Evolutionary conservation across 108 stramenopile species (phyloP), one percentile per base, ranked within the genome.

Genomic region (Aurantiochytrium sp.): DNA sequence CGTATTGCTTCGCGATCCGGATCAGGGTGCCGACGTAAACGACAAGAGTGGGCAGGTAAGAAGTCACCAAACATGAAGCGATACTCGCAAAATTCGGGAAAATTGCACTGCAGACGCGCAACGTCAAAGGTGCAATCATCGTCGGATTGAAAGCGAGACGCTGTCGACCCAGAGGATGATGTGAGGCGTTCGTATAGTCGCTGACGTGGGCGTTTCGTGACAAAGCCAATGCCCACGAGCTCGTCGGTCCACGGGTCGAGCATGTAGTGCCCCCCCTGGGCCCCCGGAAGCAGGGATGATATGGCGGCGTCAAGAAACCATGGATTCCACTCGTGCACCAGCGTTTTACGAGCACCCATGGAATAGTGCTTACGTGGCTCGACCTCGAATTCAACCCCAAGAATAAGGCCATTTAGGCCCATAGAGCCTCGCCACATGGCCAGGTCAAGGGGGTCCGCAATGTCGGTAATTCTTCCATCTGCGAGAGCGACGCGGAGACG

Each of bases 281-380:
- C 76, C 12, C 76, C 76, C 0, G 76, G 76, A 12, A 83, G 51
- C 49, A 83, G 51, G 6, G 76, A 8, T 14, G 49, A 53, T 18
- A 83, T 23, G n/a, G 76, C 76, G 28, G 76, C 76, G 51, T 83
- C 76, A 35, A 83, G 76, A 35, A 53, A 83, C 76, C 76, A 83
- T 83, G 76, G 76, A 45, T 53, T 83, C 76, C 76, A 83, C 49
- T 83, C 49, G 51, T 83, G 76, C 10, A 83, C 51, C 12, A 53
- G 51, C 12, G 76, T 83, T 12, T 83, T 83, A 12, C 76, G 45
- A 12, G 76, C 28, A 18, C 76, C 76, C 76, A 83, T 83, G 51
- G 76, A 83, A 53, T 45, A 83, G 18, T 25, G 51, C 28, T 47
- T 47, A 18, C 51, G 45, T 12, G 45, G 14, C 12, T 53, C 76